Conservation (phyloP, 768 basidiomycete genomes). For the Trametes gibbosa region DNA sequence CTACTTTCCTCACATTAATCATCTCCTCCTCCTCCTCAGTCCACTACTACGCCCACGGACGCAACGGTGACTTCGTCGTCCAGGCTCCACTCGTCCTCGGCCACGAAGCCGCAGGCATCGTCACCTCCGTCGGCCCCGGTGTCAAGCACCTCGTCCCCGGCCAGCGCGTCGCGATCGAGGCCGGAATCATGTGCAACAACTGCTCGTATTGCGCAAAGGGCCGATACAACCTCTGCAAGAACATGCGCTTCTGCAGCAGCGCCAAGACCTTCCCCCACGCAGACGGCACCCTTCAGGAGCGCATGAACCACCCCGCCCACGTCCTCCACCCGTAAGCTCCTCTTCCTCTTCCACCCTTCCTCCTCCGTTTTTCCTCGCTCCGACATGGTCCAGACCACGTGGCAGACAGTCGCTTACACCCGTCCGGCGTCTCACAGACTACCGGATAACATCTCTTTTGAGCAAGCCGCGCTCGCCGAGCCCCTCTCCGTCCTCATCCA, state of each 20-base stretch:
- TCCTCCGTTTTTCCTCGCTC: not conserved
- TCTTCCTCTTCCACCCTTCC: not conserved
- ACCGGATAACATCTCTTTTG: conserved; percentile 72
- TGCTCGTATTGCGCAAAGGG: conserved; percentile 71
- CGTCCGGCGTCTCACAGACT: conserved; percentile 44
- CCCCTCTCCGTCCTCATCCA: conserved; percentile 89
- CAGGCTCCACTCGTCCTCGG: conserved; percentile 87
- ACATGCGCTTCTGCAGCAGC: conserved; percentile 85
- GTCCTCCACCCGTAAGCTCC: conserved; percentile 80
- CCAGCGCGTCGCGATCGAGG: conserved; percentile 91
- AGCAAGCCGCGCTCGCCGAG: conserved; percentile 86
- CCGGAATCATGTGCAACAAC: conserved; percentile 81
- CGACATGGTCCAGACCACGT: conserved; percentile 7
- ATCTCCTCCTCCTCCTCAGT: conserved; percentile 43
- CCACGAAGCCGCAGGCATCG: conserved; percentile 87
- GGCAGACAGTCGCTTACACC: conserved; percentile 10
- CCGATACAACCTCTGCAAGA: conserved; percentile 91
- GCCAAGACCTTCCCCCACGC: conserved; percentile 92
- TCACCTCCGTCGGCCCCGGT: conserved; percentile 79
- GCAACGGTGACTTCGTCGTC: conserved; percentile 90
- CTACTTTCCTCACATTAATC: conserved; percentile 9
- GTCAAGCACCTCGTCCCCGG: conserved; percentile 65
- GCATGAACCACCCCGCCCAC: conserved; percentile 86
- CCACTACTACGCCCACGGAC: conserved; percentile 86
- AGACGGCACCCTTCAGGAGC: conserved; percentile 86